These are phyloP conservation scores for Olyra latifolia DNA, from an alignment of 176 grass and related monocot genomes.

Conservation along the genomic window DNA sequence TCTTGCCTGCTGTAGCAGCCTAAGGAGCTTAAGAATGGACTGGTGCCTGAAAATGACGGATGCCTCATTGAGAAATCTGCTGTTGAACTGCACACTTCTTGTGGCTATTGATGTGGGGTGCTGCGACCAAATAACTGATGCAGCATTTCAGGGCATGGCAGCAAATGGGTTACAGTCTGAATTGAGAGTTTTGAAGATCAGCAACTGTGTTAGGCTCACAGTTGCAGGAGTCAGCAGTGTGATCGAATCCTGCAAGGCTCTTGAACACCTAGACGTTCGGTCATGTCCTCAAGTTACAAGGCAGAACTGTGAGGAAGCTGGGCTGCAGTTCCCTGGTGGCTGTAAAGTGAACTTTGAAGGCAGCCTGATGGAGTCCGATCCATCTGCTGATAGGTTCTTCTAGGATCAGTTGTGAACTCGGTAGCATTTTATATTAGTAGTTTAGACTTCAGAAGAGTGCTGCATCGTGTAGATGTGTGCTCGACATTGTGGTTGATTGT, in stretches of 20 bases:
- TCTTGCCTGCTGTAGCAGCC: conserved; percentile 51
- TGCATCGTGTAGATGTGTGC: neutral
- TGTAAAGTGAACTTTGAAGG: conserved; percentile 80
- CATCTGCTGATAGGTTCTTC: conserved; percentile 58
- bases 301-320: conserved; percentile 61
- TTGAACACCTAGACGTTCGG: conserved; percentile 71
- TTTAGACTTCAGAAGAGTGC: neutral
- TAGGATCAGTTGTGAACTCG: conserved; percentile 30
- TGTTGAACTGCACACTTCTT: conserved; percentile 67
- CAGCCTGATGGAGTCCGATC: conserved; percentile 46
- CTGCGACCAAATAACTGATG: conserved; percentile 67
- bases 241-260: conserved; percentile 47
- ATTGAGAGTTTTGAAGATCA: conserved; percentile 64
- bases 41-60: conserved; percentile 80
- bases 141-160: conserved; percentile 46
- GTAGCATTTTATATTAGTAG: neutral
- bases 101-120: conserved; percentile 74
- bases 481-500: neutral
- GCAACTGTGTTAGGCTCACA: conserved; percentile 48
- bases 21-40: conserved; percentile 62
- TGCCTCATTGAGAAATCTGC: conserved; percentile 46
- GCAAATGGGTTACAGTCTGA: conserved; percentile 36
- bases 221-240: conserved; percentile 32
- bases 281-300: conserved; percentile 64
- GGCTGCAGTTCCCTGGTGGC: conserved; percentile 55